These are phyloP conservation scores for Mariannaea sp. DNA, from an alignment of 2,329 filamentous ascomycete genomes.

Conservation along the genomic window DNA sequence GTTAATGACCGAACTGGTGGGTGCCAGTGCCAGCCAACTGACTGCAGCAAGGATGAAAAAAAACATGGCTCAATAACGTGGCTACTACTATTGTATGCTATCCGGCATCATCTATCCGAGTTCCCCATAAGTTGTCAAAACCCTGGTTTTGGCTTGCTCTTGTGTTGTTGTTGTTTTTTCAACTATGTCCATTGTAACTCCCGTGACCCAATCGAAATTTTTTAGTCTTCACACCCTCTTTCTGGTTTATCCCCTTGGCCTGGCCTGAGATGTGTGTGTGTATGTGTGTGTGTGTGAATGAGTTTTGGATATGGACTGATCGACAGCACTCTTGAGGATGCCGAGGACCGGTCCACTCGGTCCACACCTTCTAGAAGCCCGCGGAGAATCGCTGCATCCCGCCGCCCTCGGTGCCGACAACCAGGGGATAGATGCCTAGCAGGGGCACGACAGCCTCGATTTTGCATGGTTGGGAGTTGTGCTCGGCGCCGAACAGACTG, in stretches of 20 bases:
- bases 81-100: background rate
- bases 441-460: background rate
- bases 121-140: background rate
- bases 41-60: background rate
- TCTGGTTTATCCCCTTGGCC: background rate
- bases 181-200: background rate
- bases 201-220: background rate
- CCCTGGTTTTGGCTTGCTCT: background rate
- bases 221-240: background rate
- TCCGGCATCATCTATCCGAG: conserved; percentile 24
- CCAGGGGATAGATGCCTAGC: background rate
- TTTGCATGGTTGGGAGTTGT: conserved; percentile 24
- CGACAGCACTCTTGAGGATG: conserved; percentile 3
- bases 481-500: too few relatives aligned
- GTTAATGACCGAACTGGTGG: conserved; percentile 19
- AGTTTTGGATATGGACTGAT: conserved; percentile 9
- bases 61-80: background rate
- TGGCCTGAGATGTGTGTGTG: background rate
- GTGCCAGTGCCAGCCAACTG: conserved; percentile 4
- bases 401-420: conserved; percentile 30
- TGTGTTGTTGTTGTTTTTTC: background rate
- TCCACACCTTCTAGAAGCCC: conserved; percentile 31
- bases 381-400: conserved; percentile 22
- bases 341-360: conserved; percentile 18
- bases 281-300: background rate